Evolutionary conservation across 176 grass and related monocot genomes (phyloP).

Genomic region (Aegilops tauschii): DNA sequence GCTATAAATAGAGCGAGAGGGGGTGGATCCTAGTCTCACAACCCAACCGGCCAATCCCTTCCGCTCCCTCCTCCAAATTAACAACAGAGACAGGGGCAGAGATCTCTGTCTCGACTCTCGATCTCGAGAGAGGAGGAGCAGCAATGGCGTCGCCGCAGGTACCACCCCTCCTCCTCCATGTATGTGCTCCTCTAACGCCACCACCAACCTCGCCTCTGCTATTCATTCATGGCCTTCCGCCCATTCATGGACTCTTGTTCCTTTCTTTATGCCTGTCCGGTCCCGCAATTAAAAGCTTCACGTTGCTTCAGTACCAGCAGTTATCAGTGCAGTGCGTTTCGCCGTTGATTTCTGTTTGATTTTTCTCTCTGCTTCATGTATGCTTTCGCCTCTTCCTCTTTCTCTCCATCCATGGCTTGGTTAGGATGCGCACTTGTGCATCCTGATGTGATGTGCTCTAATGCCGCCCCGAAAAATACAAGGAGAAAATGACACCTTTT

Average conservation of each 20-base stretch:
- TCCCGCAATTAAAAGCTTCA: neutral
- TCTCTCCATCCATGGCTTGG: no score
- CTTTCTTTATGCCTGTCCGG: neutral
- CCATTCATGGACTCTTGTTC: neutral
- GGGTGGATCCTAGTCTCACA: neutral
- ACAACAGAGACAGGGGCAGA: neutral
- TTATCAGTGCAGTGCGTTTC: neutral
- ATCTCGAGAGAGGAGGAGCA: neutral
- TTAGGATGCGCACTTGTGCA: no score
- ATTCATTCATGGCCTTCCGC: neutral
- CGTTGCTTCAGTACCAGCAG: neutral
- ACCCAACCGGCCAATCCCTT: neutral
- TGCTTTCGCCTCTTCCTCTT: no score
- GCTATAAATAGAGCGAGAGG: neutral
- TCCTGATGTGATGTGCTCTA: no score
- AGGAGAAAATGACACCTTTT: no score
- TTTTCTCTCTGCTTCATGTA: neutral
- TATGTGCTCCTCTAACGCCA: neutral
- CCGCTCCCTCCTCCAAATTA: neutral
- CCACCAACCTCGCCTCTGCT: neutral
- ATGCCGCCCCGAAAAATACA: no score
- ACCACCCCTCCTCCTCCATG: conserved; percentile 32
- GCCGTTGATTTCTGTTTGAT: neutral
- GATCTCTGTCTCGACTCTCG: neutral
- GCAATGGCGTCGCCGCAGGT: conserved; percentile 44